Conservation (phyloP, 768 basidiomycete genomes). For the Rhizopogon vesiculosus region DNA sequence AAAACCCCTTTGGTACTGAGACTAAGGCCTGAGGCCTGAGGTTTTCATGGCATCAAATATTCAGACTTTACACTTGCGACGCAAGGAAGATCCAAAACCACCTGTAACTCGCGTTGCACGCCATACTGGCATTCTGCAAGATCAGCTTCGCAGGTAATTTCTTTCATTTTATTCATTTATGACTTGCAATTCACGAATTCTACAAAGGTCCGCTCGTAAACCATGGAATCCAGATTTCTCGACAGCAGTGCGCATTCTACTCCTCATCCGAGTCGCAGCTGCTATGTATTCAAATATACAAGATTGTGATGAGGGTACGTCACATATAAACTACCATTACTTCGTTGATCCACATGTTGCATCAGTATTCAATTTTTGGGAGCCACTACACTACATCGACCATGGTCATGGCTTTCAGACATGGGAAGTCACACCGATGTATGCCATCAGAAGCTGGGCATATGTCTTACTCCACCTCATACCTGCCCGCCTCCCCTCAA, state of each 20-base stretch:
- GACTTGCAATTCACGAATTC: conserved; percentile 5
- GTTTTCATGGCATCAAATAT: conserved; percentile 40
- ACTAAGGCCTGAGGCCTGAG: too few relatives aligned
- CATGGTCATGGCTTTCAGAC: conserved; percentile 92
- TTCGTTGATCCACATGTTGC: not conserved
- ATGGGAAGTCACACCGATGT: conserved; percentile 92
- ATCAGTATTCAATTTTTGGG: conserved; percentile 98
- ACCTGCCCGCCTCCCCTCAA: conserved; percentile 54
- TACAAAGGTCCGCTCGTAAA: conserved; percentile 54
- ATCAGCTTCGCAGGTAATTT: conserved; percentile 69
- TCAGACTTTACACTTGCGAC: conserved; percentile 48
- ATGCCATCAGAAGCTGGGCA: conserved; percentile 92
- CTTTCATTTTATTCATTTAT: conserved; percentile 1
- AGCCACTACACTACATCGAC: conserved; percentile 90
- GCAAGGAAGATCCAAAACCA: conserved; percentile 29
- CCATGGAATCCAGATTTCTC: conserved; percentile 88
- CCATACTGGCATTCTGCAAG: conserved; percentile 72
- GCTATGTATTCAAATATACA: conserved; percentile 96
- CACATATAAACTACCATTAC: not conserved
- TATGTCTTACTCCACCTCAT: conserved; percentile 83
- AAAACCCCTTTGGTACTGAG: not conserved
- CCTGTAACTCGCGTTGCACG: conserved; percentile 29
- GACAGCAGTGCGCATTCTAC: conserved; percentile 75
- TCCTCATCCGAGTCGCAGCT: conserved; percentile 72
- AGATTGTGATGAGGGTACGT: conserved; percentile 93